Conservation (phyloP, 352 stramenopile genomes). For the Phytophthora syringae region DNA sequence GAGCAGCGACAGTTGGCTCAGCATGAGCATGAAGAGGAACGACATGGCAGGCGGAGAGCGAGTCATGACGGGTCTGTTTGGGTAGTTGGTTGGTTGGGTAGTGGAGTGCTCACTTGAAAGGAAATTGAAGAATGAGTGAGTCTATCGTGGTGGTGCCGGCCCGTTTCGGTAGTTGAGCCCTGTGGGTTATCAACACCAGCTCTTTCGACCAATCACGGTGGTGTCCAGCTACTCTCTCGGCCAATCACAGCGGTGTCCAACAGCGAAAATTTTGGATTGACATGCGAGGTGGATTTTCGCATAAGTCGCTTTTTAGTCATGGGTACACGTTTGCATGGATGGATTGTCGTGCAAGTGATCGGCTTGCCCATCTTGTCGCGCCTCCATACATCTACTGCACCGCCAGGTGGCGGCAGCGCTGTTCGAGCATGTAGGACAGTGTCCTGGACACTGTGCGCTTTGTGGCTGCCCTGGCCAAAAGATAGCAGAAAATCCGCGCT, state of each 20-base stretch:
- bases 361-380: slow-evolving; percentile 19
- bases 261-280: not conserved
- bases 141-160: not conserved
- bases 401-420: slow-evolving; percentile 13
- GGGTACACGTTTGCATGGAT: slow-evolving; percentile 6
- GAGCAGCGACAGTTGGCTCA: slow-evolving; percentile 23
- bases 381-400: slow-evolving; percentile 22
- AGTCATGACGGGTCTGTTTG: slow-evolving; percentile 19
- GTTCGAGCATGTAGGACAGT: slow-evolving; percentile 31
- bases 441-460: slow-evolving; percentile 12
- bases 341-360: slow-evolving; percentile 7
- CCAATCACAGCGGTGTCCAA: no score
- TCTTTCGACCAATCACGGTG: no score
- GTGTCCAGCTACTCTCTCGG: no score
- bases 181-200: slow-evolving; percentile 1
- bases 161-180: slow-evolving; percentile 23
- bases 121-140: slow-evolving; percentile 38
- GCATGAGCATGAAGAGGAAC: slow-evolving; percentile 30
- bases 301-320: slow-evolving; percentile 26
- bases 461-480: slow-evolving; percentile 13
- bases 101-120: slow-evolving; percentile 6
- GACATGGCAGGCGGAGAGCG: slow-evolving; percentile 23
- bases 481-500: not conserved
- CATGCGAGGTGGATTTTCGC: slow-evolving; percentile 22
- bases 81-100: slow-evolving; percentile 6